Evolutionary conservation across 139 green algal species (phyloP), one percentile per base, ranked within the genome.

Genomic region (Gonium pectorale): DNA sequence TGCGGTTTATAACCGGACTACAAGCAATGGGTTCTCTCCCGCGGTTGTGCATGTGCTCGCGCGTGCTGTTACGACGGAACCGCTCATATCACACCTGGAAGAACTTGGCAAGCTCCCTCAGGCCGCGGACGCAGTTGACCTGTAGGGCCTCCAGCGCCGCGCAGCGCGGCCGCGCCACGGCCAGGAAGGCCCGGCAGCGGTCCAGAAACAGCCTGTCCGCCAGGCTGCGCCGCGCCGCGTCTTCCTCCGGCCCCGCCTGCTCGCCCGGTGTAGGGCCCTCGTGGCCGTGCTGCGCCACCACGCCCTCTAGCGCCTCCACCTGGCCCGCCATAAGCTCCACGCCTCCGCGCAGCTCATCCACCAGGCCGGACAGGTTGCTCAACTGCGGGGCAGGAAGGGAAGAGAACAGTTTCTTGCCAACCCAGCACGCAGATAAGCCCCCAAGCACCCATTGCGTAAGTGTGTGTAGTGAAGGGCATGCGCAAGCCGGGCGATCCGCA

Each of bases 301-400:
- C 15, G 11, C 29, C 60, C 33, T 52, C 35, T 27, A 80, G 46
- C 59, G n/a, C 68, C 59, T 60, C 81, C 38, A 85, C 79, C 72
- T 89, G 75, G 15, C 63, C 87, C n/a, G 56, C 41, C 44, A 89
- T 74, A 43, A 89, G 56, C 37, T 74, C 49, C 38, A 89, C 60
- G 19, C 87, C 87, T 17, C 41, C 64, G 15, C 64, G 74, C 71
- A 95, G 73, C 86, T 96, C 93, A 2, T 69, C 87, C 5, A 95
- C 80, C 77, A 92, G 67, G 26, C 59, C 74, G 24, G 80, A 86
- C 49, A 95, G 79, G 33, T 80, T 86, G 5, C 70, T 77, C 2
- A 95, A 44, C 89, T 96, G 92, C 63, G 79, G 19, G 24, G 6
- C 0, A 0, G 29, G 35, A 22, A 24, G 44, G 24, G n/a, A 21